A percentile compares a stretch with the other conserved stretches of the same genome.
phyloP scores from a whole-genome alignment of 192 early-diverging fungal species.

The Mortierella alpina region DNA sequence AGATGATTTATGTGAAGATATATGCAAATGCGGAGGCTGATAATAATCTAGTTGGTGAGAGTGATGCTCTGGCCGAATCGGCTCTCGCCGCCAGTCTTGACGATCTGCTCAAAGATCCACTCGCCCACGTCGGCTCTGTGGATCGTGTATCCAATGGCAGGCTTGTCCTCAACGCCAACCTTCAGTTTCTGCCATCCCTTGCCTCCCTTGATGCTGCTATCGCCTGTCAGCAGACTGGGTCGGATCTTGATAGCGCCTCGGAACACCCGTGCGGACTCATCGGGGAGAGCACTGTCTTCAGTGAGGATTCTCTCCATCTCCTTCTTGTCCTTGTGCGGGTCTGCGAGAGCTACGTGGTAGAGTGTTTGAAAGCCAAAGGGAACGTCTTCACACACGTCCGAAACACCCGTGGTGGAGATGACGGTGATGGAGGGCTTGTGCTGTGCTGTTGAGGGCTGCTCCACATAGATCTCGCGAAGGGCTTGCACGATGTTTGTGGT shows the following conservation, averaged over 20 bases:
- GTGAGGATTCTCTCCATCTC: constrained; percentile 25
- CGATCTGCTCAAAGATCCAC: constrained; percentile 38
- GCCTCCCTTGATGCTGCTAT: constrained; percentile 25
- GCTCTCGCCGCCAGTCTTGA: too few species aligned
- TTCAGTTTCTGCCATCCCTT: constrained; percentile 35
- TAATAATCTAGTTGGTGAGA: too few species aligned
- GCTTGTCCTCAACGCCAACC: constrained; percentile 27
- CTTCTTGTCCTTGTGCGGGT: constrained; percentile 51
- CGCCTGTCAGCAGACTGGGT: constrained; percentile 24
- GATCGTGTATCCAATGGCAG: constrained; percentile 24
- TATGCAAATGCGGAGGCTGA: too few species aligned
- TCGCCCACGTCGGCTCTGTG: constrained; percentile 28
- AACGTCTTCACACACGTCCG: constrained; percentile 34
- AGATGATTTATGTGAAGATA: too few species aligned
- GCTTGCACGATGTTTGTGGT: constrained; percentile 26
- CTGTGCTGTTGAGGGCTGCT: constrained; percentile 8
- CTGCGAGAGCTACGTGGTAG: constrained; percentile 27
- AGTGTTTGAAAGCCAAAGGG: constrained; percentile 28
- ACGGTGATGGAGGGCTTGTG: constrained; percentile 30
- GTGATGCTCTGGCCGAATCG: too few species aligned
- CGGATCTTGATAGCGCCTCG: constrained; percentile 25
- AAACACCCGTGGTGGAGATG: constrained; percentile 41
- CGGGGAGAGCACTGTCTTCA: neutral
- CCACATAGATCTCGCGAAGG: constrained; percentile 22
- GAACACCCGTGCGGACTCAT: constrained; percentile 8